Conservation (phyloP, 768 basidiomycete species). For the Coprinellus micaceus region DNA sequence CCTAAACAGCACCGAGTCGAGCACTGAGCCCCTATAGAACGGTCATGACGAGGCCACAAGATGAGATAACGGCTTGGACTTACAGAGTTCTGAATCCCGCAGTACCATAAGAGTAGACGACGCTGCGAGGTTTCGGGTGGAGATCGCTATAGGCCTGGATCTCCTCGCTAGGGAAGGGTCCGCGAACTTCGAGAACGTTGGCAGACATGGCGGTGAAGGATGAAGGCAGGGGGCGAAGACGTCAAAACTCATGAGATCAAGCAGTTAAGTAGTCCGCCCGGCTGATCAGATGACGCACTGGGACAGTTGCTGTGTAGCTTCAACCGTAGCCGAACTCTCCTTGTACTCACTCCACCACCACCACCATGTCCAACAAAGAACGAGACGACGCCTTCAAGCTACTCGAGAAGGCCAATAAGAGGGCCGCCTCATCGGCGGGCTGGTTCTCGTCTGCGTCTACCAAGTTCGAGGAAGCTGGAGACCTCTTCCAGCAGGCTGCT, state of each 20-base stretch:
- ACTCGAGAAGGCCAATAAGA: conserved; percentile 90
- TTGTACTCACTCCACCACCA: conserved; percentile 15
- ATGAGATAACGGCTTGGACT: conserved; percentile 26
- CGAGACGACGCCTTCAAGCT: conserved; percentile 56
- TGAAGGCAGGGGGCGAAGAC: not conserved
- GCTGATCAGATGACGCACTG: conserved; percentile 16
- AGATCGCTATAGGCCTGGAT: conserved; percentile 50
- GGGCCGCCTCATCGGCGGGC: conserved; percentile 72
- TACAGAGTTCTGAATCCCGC: conserved; percentile 92
- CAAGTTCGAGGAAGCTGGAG: conserved; percentile 94
- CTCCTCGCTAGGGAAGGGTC: conserved; percentile 33
- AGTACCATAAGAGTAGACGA: conserved; percentile 85
- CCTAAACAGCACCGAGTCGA: conserved; percentile 93
- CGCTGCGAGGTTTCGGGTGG: conserved; percentile 68
- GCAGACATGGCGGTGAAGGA: conserved; percentile 2
- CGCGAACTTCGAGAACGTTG: conserved; percentile 6
- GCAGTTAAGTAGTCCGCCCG: not conserved
- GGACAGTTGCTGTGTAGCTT: not conserved
- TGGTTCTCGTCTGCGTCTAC: conserved; percentile 85
- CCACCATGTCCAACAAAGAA: conserved; percentile 70
- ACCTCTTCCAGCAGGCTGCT: conserved; percentile 91
- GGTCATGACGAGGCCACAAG: conserved; percentile 9
- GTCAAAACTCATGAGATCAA: not conserved
- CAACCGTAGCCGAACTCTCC: conserved; percentile 10
- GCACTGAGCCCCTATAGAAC: conserved; percentile 38